Conservation (phyloP, 202 grass and related monocot species). For the Hordeum pubiflorum region DNA sequence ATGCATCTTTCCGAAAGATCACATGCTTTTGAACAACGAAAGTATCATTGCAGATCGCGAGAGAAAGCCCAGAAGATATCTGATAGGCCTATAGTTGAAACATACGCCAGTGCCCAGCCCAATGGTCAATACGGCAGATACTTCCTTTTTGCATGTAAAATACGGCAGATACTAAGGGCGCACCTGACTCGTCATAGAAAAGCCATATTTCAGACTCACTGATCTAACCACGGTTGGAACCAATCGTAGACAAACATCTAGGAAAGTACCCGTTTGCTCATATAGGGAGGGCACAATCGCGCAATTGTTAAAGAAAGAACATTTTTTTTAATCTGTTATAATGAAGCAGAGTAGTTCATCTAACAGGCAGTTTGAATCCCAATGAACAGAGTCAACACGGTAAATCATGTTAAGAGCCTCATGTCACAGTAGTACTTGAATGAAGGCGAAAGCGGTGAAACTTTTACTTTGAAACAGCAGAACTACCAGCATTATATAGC, state of each 20-base stretch:
- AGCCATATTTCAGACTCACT: no score
- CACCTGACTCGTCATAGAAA: no score
- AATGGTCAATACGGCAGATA: background rate
- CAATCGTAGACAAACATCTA: background rate
- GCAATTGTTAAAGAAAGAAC: background rate
- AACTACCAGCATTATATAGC: background rate
- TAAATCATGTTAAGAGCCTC: background rate
- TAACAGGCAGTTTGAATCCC: background rate
- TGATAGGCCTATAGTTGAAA: background rate
- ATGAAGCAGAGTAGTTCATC: background rate
- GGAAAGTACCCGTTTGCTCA: background rate
- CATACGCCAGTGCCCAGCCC: background rate
- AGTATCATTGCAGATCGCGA: background rate
- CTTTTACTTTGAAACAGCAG: background rate
- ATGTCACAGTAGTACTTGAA: slow-evolving; percentile 8
- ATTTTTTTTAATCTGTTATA: background rate
- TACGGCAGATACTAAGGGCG: background rate
- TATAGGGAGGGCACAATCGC: background rate
- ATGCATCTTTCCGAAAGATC: slow-evolving; percentile 20
- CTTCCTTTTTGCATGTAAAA: no score
- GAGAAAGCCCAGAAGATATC: background rate
- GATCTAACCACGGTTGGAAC: background rate
- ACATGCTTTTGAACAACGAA: background rate
- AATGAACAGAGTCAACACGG: background rate
- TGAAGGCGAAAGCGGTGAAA: background rate